phyloP scores from a whole-genome alignment of 352 stramenopile species.

The Phytopythium oedochilum region DNA sequence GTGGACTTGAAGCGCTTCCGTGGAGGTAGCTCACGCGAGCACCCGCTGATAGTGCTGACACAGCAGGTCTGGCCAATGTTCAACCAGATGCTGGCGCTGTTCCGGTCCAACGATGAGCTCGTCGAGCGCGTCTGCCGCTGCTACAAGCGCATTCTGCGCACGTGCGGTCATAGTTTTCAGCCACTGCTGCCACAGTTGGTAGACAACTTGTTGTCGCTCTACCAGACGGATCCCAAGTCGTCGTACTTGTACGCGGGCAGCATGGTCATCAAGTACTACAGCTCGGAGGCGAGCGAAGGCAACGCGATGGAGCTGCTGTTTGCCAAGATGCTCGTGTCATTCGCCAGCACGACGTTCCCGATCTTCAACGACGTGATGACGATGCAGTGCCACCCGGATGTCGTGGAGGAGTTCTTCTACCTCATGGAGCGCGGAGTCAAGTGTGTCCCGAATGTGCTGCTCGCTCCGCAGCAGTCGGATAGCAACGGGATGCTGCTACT shows the following conservation, averaged over 20 bases:
- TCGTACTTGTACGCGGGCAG: constrained; percentile 82
- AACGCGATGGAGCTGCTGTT: constrained; percentile 40
- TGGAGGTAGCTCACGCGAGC: constrained; percentile 8
- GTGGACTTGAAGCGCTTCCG: constrained; percentile 25
- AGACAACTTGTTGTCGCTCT: constrained; percentile 75
- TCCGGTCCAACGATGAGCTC: constrained; percentile 64
- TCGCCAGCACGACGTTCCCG: constrained; percentile 75
- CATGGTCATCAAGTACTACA: constrained; percentile 83
- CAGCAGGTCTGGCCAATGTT: constrained; percentile 79
- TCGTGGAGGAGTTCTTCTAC: constrained; percentile 97
- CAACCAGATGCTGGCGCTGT: constrained; percentile 77
- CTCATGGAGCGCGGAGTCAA: constrained; percentile 89
- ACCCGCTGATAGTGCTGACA: constrained; percentile 65
- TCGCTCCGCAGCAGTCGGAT: constrained; percentile 24
- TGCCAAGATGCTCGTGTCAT: constrained; percentile 47
- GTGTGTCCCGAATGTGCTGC: constrained; percentile 74
- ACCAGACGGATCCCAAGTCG: constrained; percentile 73
- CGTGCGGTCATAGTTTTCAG: constrained; percentile 50
- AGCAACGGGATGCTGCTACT: constrained; percentile 38
- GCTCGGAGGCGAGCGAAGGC: constrained; percentile 15
- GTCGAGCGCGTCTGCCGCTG: constrained; percentile 80
- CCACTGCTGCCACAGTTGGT: constrained; percentile 69
- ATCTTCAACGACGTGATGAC: constrained; percentile 65
- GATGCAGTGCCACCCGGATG: constrained; percentile 85
- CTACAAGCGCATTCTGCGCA: constrained; percentile 87